Conservation (phyloP, 192 early-diverging fungal genomes). For the Gamsiella multidivaricata region DNA sequence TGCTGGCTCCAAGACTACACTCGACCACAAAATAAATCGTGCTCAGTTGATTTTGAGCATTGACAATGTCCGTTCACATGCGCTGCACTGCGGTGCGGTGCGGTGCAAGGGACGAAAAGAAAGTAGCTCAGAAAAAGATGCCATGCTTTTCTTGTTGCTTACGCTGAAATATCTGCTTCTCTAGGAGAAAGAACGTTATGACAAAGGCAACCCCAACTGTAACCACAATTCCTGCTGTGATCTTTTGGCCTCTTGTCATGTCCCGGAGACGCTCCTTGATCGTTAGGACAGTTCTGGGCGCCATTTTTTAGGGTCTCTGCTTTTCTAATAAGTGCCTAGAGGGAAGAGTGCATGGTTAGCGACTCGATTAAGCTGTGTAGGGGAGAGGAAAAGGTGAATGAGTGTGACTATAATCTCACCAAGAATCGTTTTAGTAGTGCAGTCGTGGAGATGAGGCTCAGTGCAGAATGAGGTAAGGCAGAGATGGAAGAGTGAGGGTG, state of each 20-base stretch:
- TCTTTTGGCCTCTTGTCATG: neutral
- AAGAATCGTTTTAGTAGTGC: too few relatives aligned
- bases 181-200: slow-evolving; percentile 25
- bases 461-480: neutral
- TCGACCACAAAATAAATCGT: neutral
- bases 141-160: neutral
- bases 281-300: slow-evolving; percentile 2
- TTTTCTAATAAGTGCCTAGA: neutral
- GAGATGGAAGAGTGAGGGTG: neutral
- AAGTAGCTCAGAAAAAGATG: too few relatives aligned
- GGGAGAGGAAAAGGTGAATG: too few relatives aligned
- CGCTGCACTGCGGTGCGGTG: too few relatives aligned
- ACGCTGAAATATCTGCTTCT: slow-evolving; percentile 36
- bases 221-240: neutral
- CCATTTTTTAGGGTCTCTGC: slow-evolving; percentile 1
- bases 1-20: slow-evolving; percentile 20
- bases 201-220: slow-evolving; percentile 18
- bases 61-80: too few relatives aligned
- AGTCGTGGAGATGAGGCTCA: too few relatives aligned
- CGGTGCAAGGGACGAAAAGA: neutral
- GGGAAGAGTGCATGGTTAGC: neutral
- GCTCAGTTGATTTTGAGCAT: neutral
- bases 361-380: too few relatives aligned
- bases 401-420: too few relatives aligned
- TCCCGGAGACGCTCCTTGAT: slow-evolving; percentile 17